Conservation (phyloP, 1,139 yeast genomes). For the Yamadazyma atlantica region DNA sequence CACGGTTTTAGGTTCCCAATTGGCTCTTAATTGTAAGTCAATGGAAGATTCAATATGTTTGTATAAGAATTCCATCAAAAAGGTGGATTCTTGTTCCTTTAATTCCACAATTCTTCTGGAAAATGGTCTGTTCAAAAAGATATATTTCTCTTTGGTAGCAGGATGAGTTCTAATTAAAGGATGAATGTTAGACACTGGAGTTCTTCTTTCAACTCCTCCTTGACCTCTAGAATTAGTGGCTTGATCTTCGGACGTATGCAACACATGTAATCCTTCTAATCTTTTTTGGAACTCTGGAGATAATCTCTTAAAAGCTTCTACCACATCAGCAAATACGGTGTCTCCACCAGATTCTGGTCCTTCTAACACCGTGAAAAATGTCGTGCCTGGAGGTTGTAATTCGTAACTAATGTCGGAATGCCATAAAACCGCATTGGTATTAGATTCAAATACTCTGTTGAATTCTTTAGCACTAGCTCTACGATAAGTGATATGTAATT, state of each 20-base stretch:
- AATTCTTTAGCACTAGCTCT: constrained; percentile 41
- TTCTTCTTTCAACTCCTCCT: constrained; percentile 66
- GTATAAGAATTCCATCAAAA: constrained; percentile 52
- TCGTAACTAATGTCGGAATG: constrained; percentile 72
- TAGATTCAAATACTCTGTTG: constrained; percentile 31
- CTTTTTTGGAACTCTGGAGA: constrained; percentile 59
- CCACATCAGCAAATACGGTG: constrained; percentile 60
- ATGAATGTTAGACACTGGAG: constrained; percentile 58
- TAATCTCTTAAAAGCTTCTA: constrained; percentile 62
- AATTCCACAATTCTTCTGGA: constrained; percentile 62
- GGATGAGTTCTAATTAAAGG: constrained; percentile 72
- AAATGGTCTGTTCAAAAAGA: constrained; percentile 62
- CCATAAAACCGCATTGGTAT: constrained; percentile 45
- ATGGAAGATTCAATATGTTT: constrained; percentile 46
- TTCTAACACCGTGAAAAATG: constrained; percentile 56
- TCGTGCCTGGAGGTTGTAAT: constrained; percentile 63
- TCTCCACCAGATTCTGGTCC: constrained; percentile 72
- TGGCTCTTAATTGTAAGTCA: constrained; percentile 42
- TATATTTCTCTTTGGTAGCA: constrained; percentile 59
- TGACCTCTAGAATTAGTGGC: constrained; percentile 52
- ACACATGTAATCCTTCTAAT: constrained; percentile 54
- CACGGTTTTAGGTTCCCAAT: constrained; percentile 51
- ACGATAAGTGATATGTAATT: constrained; percentile 60
- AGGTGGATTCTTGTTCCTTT: constrained; percentile 62
- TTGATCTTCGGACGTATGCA: constrained; percentile 70